Conservation (phyloP, 345 rosid species). For the Excoecaria agallocha region DNA sequence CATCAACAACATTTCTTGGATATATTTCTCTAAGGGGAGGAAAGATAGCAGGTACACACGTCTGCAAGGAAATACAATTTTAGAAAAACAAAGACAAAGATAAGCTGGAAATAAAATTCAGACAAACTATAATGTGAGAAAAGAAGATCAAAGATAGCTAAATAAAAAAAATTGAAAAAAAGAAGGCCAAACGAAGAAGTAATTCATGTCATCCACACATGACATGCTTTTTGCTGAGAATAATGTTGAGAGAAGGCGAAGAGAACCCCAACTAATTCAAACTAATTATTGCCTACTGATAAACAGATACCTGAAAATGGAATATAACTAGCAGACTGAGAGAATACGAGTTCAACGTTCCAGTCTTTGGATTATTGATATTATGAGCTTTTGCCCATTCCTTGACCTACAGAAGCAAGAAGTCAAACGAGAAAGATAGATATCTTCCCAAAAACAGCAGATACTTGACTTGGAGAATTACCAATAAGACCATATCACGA, state of each 20-base stretch:
- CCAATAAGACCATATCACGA: slow-evolving; percentile 78
- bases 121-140: not conserved
- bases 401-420: slow-evolving; percentile 58
- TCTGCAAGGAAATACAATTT: slow-evolving; percentile 42
- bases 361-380: slow-evolving; percentile 66
- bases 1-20: slow-evolving; percentile 61
- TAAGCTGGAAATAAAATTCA: not conserved
- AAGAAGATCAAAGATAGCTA: not conserved
- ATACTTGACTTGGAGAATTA: slow-evolving; percentile 27
- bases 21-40: slow-evolving; percentile 79
- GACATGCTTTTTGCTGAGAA: not conserved
- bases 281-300: not conserved
- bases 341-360: slow-evolving; percentile 76
- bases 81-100: not conserved
- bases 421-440: slow-evolving; percentile 4
- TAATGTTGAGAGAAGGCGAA: not conserved
- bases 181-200: not conserved
- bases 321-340: slow-evolving; percentile 81
- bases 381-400: slow-evolving; percentile 93
- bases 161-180: not conserved
- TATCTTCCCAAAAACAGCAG: slow-evolving; percentile 1
- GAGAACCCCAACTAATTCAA: not conserved
- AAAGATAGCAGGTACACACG: slow-evolving; percentile 79
- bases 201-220: not conserved
- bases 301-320: slow-evolving; percentile 75